Evolutionary conservation across 179 eudicot genomes (phyloP), one percentile per base, ranked within the genome.

Genomic region (Gypsophila paniculata): DNA sequence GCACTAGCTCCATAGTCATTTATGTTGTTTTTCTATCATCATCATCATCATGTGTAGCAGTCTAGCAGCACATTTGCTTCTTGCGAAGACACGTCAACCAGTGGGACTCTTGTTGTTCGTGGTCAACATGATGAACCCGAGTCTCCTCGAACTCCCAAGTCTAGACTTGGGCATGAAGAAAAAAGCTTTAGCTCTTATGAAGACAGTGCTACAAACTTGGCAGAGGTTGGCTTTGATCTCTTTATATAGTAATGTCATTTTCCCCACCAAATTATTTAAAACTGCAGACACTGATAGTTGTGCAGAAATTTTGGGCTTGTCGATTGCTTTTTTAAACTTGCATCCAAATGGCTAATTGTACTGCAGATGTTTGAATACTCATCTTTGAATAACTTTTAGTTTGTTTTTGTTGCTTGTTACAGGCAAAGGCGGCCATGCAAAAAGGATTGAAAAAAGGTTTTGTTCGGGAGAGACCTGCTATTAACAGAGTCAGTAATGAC

Each of bases 371-470:
- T 61, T 5, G 4, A 26, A 17, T 17, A 12, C 42, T 54, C 2
- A 2, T 60, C 19, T 39, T 23, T 73, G 44, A 52, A 52, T 63
- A 61, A 19, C 38, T n/a, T 34, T 75, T n/a, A n/a, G 69, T 7
- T 19, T 19, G 17, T 59, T 58, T 23, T 29, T 81, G 49, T 55
- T 78, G 32, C 52, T 67, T 82, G 22, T 17, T n/a, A n/a, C 82
- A 93, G 98, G 96, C 96, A 53, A 93, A 84, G 78, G 96, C 91
- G 46, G 96, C 96, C 57, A 82, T 93, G 82, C 91, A 82, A 80
- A 86, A 85, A 67, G 90, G 91, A 46, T 53, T 72, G 64, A 81
- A 72, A 79, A 93, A 87, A 78, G 91, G 91, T 75, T 74, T 76
- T 75, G 67, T 69, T 44, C 87, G 87, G 44, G 98, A 91, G 61